Base-by-base conservation (phyloP, 1,284 basidiomycete genomes). In the Neolentinus lepideus region DNA sequence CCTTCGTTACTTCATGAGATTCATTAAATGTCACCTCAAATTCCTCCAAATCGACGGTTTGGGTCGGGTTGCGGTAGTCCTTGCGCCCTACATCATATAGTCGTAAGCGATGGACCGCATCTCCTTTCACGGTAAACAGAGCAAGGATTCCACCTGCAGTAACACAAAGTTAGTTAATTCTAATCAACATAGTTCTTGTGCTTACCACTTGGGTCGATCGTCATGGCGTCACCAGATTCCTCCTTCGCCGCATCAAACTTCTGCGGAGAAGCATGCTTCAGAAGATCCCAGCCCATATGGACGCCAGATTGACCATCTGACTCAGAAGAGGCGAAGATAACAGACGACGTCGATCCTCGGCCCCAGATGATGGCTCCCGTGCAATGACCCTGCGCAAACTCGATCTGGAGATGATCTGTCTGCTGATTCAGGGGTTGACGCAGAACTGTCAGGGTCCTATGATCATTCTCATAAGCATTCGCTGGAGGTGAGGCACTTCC, bases 291-390 rank as follows among this genome's bases (percentile, higher is more conserved):
- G 3, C 70, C 77, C 33, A 46, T 66, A 70, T 0, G 84, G 84
- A 1, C 52, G 25, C 60, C 59, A 4, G 65, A 47, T 14, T 58
- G 52, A 10, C 56, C 63, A n/a, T 55, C 73, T 21, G 38, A 43
- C 59, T 85, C 84, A 0, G 83, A 80, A 1, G 83, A 85, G 0
- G 80, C 78, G 62, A 84, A 86, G 9, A 88, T 61, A 14, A 70
- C 57, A 19, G 74, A 61, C 0, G 68, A 56, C 0, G 78, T 73
- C 0, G 63, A 53, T 1, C 67, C 73, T 10, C 38, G 46, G 0
- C 85, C 85, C 86, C 85, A 88, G 6, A 67, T 64, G 47, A 83
- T 75, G 4, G 75, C 66, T 4, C 83, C 83, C 24, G 76, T 63
- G 27, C 65, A 66, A 36, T 78, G 73, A 19, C 58, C 57, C 8